phyloP scores from a whole-genome alignment of 2,329 filamentous ascomycete species.

The Lizonia empirigonia region DNA sequence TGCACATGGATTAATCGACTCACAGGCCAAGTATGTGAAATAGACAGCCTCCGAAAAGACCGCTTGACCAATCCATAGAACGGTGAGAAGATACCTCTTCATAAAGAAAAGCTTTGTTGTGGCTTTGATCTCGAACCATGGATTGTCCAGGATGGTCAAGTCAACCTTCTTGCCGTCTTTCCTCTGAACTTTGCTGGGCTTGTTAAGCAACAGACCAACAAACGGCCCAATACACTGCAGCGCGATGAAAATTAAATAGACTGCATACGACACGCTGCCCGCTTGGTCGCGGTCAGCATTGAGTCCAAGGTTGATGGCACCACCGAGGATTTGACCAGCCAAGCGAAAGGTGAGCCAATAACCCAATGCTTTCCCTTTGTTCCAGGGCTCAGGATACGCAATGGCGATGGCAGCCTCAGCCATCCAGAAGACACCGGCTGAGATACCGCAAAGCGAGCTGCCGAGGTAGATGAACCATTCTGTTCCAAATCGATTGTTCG shows the following conservation, averaged over 20 bases:
- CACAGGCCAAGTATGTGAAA: constrained; percentile 67
- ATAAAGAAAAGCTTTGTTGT: constrained; percentile 65
- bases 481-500: constrained; percentile 70
- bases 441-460: constrained; percentile 71
- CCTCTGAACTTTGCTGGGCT: constrained; percentile 66
- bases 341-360: constrained; percentile 70
- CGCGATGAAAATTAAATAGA: constrained; percentile 73
- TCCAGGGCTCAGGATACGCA: constrained; percentile 70
- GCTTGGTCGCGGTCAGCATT: constrained; percentile 63
- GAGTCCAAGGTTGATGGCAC: constrained; percentile 72
- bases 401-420: constrained; percentile 75
- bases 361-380: constrained; percentile 56
- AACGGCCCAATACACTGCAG: constrained; percentile 70
- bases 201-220: constrained; percentile 67
- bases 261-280: constrained; percentile 70
- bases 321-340: constrained; percentile 71
- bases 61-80: constrained; percentile 72
- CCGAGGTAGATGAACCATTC: constrained; percentile 73
- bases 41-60: constrained; percentile 75
- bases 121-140: constrained; percentile 64
- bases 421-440: constrained; percentile 76
- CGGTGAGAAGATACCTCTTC: constrained; percentile 66
- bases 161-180: constrained; percentile 68
- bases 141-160: constrained; percentile 62
- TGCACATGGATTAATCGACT: constrained; percentile 8